Base-by-base conservation (phyloP, 495 filamentous ascomycete genomes). In the Neurospora tetraspora region DNA sequence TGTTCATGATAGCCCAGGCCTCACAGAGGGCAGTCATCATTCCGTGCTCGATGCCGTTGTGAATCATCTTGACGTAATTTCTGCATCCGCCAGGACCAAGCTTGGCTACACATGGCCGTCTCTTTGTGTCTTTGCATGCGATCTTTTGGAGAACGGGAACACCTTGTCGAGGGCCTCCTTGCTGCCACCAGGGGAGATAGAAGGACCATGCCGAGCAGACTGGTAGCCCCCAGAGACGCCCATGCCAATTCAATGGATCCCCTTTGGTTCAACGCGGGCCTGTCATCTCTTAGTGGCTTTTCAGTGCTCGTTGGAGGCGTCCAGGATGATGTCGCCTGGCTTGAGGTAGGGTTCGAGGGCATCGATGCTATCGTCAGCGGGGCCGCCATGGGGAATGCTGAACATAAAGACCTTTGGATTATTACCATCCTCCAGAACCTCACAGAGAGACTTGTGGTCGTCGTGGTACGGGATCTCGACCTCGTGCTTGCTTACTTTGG, bases 1-100 rank as follows among this genome's bases (percentile, higher is more conserved):
- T 84, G 40, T 84, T 82, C 79, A 94, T 87, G 31, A 91, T 86
- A 1, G 84, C 85, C 89, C 90, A 94, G 3, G 88, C 87, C 77
- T 93, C 91, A 38, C 85, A 86, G 18, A 81, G 73, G 69, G 72
- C 73, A 42, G 76, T 76, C 61, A 77, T 82, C 89, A 93, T 91
- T 20, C 89, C 90, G 69, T 92, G 89, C 78, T 94, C 90, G 68
- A 93, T 92, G 14, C 90, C 90, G 76, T 93, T 92, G 76, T 93
- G 91, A 0, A 92, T 86, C 90, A 93, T 93, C 79, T 94, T 93
- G 40, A 92, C 89, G 75, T 89, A 93, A 78, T 93, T 89, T 2
- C 91, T 91, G 1, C 87, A 84, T 3, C 91, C 90, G 2, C 87
- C 88, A 5, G 86, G 87, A 0, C 91, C 91, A 74, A 90, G 82